phyloP scores from a whole-genome alignment of 345 rosid species.

The Eucalyptus pauciflora region DNA sequence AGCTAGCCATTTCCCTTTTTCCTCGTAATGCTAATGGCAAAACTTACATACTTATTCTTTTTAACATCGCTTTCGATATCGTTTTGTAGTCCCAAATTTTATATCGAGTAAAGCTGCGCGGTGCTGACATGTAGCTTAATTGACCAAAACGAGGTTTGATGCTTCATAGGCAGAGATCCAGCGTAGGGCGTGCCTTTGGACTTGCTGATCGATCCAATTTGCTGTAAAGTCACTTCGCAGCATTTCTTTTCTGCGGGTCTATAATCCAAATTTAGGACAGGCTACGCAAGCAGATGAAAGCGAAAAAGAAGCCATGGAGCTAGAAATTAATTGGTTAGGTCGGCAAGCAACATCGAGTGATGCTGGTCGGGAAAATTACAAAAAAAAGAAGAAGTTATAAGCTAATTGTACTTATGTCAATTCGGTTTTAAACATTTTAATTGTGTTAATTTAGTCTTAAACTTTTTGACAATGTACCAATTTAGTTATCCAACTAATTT shows the following conservation, averaged over 20 bases:
- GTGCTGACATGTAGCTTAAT: not conserved
- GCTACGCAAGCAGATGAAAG: not conserved
- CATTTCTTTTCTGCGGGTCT: not conserved
- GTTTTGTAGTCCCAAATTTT: not conserved
- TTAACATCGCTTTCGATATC: not conserved
- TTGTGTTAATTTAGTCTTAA: not conserved
- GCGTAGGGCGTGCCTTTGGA: not conserved
- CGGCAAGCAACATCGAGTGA: not conserved
- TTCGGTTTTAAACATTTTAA: fast-evolving
- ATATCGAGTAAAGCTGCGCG: not conserved
- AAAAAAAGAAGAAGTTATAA: not conserved
- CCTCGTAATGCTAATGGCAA: not conserved
- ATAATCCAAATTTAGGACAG: not conserved
- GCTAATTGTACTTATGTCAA: not conserved
- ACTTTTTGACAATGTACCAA: not conserved
- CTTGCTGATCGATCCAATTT: not conserved
- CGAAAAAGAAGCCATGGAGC: not conserved
- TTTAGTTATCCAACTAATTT: not conserved
- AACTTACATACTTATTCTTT: not conserved
- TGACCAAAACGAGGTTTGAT: not conserved
- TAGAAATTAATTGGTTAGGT: not conserved
- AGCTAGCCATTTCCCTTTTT: not conserved
- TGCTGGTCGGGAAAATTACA: not conserved
- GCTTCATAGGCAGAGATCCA: not conserved
- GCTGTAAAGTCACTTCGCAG: not conserved